Conservation (phyloP, 768 basidiomycete species). For the Multifurca ochricompacta region DNA sequence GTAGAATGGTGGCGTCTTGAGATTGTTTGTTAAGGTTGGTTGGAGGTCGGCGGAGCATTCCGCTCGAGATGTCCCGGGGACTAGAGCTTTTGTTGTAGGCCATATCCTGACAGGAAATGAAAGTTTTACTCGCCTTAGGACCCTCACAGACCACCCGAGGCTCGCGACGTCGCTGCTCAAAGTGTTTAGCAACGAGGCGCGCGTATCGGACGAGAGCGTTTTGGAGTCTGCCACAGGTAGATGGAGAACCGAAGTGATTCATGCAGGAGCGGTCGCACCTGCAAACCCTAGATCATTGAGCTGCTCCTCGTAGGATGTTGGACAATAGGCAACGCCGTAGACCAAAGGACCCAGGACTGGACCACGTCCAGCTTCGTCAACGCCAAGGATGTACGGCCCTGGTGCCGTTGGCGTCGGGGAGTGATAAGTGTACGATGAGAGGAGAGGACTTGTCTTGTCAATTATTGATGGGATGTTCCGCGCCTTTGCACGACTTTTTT, state of each 20-base stretch:
- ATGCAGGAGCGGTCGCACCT: slow-evolving; percentile 39
- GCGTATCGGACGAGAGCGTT: slow-evolving; percentile 63
- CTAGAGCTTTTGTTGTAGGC: slow-evolving; percentile 34
- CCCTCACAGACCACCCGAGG: slow-evolving; percentile 76
- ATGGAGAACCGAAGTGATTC: background rate
- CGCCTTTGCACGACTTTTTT: background rate
- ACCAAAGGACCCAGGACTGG: slow-evolving; percentile 95
- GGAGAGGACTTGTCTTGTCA: slow-evolving; percentile 48
- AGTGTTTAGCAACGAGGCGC: slow-evolving; percentile 55
- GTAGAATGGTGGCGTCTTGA: slow-evolving; percentile 80
- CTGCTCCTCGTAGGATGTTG: slow-evolving; percentile 61
- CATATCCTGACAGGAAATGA: background rate
- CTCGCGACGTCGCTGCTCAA: slow-evolving; percentile 64
- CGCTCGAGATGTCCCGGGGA: slow-evolving; percentile 83
- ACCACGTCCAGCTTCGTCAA: slow-evolving; percentile 97
- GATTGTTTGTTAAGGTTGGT: slow-evolving; percentile 83
- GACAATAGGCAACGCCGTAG: slow-evolving; percentile 93
- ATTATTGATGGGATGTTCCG: slow-evolving; percentile 47
- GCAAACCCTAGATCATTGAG: slow-evolving; percentile 84
- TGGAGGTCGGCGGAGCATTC: slow-evolving; percentile 82
- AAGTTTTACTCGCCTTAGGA: slow-evolving; percentile 26
- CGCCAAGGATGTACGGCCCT: slow-evolving; percentile 89
- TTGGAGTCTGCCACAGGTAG: slow-evolving; percentile 69
- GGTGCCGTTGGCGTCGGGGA: slow-evolving; percentile 57
- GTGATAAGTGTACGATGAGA: slow-evolving; percentile 71